These are phyloP conservation scores for Coniochaeta hoffmannii DNA, from an alignment of 2,329 filamentous ascomycete genomes.

Conservation along the genomic window DNA sequence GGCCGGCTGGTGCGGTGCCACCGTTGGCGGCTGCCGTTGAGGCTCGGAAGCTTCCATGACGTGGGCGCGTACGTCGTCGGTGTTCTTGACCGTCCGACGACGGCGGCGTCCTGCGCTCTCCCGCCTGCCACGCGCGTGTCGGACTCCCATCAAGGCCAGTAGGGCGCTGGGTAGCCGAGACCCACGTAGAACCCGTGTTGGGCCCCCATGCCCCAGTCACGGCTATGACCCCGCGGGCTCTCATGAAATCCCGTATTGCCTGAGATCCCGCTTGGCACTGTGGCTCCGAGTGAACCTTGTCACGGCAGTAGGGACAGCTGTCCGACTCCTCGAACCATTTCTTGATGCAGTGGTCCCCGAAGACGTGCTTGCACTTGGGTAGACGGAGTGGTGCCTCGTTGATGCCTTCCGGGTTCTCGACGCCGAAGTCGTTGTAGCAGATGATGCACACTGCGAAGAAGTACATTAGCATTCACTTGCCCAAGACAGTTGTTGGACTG, in stretches of 20 bases:
- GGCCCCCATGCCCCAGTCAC: not conserved
- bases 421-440: constrained; percentile 57
- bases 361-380: constrained; percentile 56
- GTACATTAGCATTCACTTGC: constrained; percentile 1
- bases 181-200: too few relatives aligned
- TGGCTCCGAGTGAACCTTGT: constrained; percentile 48
- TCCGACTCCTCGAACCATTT: constrained; percentile 58
- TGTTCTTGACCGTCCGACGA: constrained; percentile 15
- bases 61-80: constrained; percentile 16
- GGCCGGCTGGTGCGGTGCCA: not conserved
- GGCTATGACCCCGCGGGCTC: not conserved
- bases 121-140: constrained; percentile 8
- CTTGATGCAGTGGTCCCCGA: constrained; percentile 57
- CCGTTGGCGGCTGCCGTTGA: not conserved
- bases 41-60: constrained; percentile 13
- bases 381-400: constrained; percentile 49
- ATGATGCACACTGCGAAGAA: constrained; percentile 46
- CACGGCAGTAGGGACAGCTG: constrained; percentile 57
- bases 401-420: constrained; percentile 48
- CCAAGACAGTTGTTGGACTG: not conserved
- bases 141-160: constrained; percentile 2
- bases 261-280: constrained; percentile 16
- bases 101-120: constrained; percentile 16
- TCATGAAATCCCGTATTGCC: not conserved
- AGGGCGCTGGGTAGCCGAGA: not conserved